phyloP scores from a whole-genome alignment of 2,329 filamentous ascomycete species.

The Apiospora sp. region DNA sequence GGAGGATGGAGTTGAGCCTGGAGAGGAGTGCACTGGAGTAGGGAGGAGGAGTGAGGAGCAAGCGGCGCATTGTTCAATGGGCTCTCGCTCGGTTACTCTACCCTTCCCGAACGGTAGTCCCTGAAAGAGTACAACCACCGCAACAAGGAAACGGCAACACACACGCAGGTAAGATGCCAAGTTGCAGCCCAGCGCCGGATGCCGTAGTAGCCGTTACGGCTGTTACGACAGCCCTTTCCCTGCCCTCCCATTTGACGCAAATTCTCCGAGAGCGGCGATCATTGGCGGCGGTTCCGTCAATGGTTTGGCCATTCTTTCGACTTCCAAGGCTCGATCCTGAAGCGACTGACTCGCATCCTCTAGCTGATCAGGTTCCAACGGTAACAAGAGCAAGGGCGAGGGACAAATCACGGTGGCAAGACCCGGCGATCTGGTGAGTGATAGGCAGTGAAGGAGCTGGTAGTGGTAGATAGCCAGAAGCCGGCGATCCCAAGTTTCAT shows the following conservation, averaged over 20 bases:
- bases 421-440: not conserved
- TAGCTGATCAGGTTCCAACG: not conserved
- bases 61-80: not conserved
- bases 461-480: not conserved
- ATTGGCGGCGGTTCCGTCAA: not conserved
- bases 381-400: not conserved
- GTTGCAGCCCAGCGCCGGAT: not conserved
- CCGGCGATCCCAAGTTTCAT: not conserved
- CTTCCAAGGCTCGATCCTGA: slow-evolving; percentile 1
- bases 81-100: not conserved
- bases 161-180: not conserved
- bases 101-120: not conserved
- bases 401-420: not conserved
- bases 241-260: not conserved
- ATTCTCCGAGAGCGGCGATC: not conserved
- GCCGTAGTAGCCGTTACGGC: slow-evolving; percentile 16
- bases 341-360: slow-evolving; percentile 2
- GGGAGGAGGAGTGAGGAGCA: not conserved
- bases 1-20: not conserved
- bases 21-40: not conserved
- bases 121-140: not conserved
- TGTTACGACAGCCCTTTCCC: not conserved
- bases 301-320: not conserved
- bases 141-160: not conserved
- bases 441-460: not conserved